Evolutionary conservation across 805 yeast species (phyloP).

Genomic region (Teunomyces panamensis): DNA sequence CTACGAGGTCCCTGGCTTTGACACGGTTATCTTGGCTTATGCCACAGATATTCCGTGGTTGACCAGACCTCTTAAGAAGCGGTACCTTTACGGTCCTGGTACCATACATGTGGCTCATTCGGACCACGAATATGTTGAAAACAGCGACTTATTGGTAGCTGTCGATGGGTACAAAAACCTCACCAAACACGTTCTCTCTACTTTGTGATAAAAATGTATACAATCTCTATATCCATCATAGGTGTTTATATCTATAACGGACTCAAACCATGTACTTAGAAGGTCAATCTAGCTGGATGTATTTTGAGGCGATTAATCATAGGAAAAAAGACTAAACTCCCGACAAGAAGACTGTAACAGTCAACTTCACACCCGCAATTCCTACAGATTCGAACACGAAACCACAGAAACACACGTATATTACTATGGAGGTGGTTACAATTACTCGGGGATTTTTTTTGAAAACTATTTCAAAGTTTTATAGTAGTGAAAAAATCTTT

Average conservation of each 20-base stretch:
- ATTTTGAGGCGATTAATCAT: conserved; percentile 9
- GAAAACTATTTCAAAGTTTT: not conserved
- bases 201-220: conserved; percentile 26
- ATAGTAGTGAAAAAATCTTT: conserved; percentile 1
- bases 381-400: not conserved
- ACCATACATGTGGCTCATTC: conserved; percentile 60
- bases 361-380: conserved; percentile 14
- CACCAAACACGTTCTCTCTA: conserved; percentile 20
- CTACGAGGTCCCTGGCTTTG: conserved; percentile 64
- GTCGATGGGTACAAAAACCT: conserved; percentile 53
- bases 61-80: conserved; percentile 18
- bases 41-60: conserved; percentile 42
- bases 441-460: not conserved
- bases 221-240: conserved; percentile 45
- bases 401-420: not conserved
- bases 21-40: conserved; percentile 47
- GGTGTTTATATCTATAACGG: conserved; percentile 30
- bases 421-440: not conserved
- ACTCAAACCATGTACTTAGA: conserved; percentile 45
- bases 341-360: not conserved
- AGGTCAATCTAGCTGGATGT: conserved; percentile 32
- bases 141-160: conserved; percentile 45
- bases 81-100: conserved; percentile 68
- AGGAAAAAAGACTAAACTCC: conserved; percentile 1
- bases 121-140: conserved; percentile 51